A percentile compares a stretch with the other conserved stretches of the same genome.
Conservation (phyloP, 2,329 filamentous ascomycete species). For the Metarhizium robertsii region DNA sequence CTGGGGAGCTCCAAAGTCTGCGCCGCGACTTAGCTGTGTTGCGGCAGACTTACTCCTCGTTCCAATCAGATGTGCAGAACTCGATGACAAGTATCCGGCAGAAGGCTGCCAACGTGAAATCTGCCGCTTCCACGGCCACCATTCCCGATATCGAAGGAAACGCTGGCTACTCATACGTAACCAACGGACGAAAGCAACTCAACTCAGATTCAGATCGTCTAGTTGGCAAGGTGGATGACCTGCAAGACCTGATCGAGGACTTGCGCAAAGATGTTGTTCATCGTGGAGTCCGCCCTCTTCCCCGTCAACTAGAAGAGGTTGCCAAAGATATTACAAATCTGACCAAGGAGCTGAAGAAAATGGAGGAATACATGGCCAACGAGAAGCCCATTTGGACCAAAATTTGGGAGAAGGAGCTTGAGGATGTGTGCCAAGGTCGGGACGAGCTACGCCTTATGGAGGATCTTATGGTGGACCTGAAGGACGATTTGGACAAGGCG, state of each 20-base stretch:
- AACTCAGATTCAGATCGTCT: constrained; percentile 82
- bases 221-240: constrained; percentile 84
- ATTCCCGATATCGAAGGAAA: constrained; percentile 67
- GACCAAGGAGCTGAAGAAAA: constrained; percentile 80
- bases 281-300: constrained; percentile 82
- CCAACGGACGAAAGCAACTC: constrained; percentile 76
- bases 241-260: constrained; percentile 96
- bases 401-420: constrained; percentile 97
- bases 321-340: constrained; percentile 78
- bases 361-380: constrained; percentile 82
- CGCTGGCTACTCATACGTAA: constrained; percentile 77
- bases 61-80: constrained; percentile 77
- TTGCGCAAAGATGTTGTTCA: constrained; percentile 93
- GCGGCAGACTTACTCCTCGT: constrained; percentile 86
- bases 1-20: constrained; percentile 71
- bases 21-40: constrained; percentile 84
- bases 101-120: constrained; percentile 76
- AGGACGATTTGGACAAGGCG: constrained; percentile 92
- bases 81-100: constrained; percentile 77
- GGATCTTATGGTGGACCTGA: constrained; percentile 82
- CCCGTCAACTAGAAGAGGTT: constrained; percentile 80
- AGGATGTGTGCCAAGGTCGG: constrained; percentile 90
- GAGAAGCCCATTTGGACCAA: constrained; percentile 98
- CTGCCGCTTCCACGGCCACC: constrained; percentile 58
- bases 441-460: constrained; percentile 95